phyloP scores from a whole-genome alignment of 1,139 yeast genomes.

The Pichia sp. region DNA sequence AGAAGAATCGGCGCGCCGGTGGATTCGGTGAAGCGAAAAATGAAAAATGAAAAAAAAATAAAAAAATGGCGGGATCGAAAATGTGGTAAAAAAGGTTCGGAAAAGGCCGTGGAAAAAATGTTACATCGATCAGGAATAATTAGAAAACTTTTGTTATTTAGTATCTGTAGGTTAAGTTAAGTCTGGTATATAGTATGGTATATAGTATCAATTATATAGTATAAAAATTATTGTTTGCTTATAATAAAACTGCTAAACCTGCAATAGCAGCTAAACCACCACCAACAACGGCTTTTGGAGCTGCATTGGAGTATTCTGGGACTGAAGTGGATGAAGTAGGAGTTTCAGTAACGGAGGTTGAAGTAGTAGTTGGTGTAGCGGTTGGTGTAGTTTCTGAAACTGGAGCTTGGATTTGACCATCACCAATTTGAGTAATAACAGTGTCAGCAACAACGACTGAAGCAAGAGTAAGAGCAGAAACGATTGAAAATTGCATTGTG shows the following conservation, averaged over 20 bases:
- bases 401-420: constrained; percentile 24
- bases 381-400: not conserved
- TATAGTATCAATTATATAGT: no score
- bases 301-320: constrained; percentile 14
- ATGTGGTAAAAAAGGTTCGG: not conserved
- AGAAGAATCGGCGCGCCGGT: not conserved
- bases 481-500: constrained; percentile 19
- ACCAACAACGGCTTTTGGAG: constrained; percentile 17
- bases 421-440: constrained; percentile 23
- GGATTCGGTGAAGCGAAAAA: not conserved
- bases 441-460: constrained; percentile 26
- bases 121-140: no score
- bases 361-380: not conserved
- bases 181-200: not conserved
- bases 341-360: constrained; percentile 9
- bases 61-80: no score
- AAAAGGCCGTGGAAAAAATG: not conserved
- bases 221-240: not conserved
- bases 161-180: no score
- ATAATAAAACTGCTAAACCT: constrained; percentile 23
- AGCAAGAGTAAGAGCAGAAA: constrained; percentile 31
- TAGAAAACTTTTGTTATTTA: no score
- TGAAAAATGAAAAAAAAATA: no score
- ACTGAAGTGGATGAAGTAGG: constrained; percentile 21
- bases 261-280: constrained; percentile 23